Conservation (phyloP, 208 protist species). For the Eutreptiella sp. region DNA sequence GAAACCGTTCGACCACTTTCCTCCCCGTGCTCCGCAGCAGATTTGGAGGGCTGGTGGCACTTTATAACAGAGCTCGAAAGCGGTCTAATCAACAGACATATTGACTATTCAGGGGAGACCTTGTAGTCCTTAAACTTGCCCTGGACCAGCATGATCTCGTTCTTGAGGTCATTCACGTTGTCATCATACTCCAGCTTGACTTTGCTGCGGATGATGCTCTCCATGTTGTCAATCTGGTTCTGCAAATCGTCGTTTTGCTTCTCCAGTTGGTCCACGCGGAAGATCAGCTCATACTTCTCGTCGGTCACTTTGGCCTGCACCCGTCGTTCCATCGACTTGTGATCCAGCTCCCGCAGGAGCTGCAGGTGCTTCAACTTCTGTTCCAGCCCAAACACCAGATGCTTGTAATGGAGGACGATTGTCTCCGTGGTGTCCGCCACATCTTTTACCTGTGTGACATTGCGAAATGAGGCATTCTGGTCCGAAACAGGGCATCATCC, state of each 20-base stretch:
- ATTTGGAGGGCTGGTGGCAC: too few species aligned
- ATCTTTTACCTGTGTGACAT: background rate
- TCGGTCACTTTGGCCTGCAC: conserved; percentile 30
- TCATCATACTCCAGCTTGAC: conserved; percentile 38
- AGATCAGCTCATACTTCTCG: conserved; percentile 40
- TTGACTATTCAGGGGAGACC: too few species aligned
- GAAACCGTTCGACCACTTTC: too few species aligned
- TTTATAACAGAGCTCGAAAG: too few species aligned
- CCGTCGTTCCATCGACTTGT: conserved; percentile 26
- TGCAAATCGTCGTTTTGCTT: conserved; percentile 27
- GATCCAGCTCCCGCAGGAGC: conserved; percentile 29
- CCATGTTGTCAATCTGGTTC: conserved; percentile 2
- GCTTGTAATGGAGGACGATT: conserved; percentile 17
- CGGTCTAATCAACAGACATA: too few species aligned
- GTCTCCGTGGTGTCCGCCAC: background rate
- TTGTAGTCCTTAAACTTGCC: conserved; percentile 38
- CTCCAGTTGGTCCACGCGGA: conserved; percentile 19
- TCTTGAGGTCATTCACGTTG: conserved; percentile 11
- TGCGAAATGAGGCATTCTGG: too few species aligned
- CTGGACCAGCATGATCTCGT: conserved; percentile 27
- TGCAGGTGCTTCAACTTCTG: conserved; percentile 23
- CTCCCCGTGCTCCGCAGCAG: too few species aligned
- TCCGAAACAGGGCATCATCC: too few species aligned
- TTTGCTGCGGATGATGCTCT: conserved; percentile 14
- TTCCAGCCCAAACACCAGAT: conserved; percentile 18